These are phyloP conservation scores for Bolboschoenoplectus hybrid DNA, from an alignment of 202 grass and related monocot species.

Conservation along the genomic window DNA sequence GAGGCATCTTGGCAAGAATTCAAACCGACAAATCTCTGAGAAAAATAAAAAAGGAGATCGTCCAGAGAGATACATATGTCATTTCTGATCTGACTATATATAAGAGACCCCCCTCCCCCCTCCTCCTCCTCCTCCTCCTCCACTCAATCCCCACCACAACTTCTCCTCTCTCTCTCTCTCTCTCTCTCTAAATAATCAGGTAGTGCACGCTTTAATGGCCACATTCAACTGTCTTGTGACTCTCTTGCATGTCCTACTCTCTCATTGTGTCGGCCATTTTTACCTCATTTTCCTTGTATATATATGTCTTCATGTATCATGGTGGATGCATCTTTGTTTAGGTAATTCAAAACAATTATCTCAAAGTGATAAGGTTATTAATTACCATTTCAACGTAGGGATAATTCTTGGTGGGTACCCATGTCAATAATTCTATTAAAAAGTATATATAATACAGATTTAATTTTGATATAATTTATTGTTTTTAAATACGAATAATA, in stretches of 20 bases:
- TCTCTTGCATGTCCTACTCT: not conserved
- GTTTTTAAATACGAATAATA: not conserved
- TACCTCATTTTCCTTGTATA: not conserved
- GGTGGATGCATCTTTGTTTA: too few relatives aligned
- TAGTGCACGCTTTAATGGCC: conserved; percentile 21
- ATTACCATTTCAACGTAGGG: too few relatives aligned
- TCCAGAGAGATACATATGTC: not conserved
- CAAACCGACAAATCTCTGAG: conserved; percentile 8
- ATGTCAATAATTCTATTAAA: too few relatives aligned
- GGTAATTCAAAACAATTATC: too few relatives aligned
- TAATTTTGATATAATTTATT: too few relatives aligned
- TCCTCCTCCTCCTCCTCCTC: too few relatives aligned
- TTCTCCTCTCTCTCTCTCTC: too few relatives aligned
- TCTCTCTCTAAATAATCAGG: not conserved
- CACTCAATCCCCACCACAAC: too few relatives aligned
- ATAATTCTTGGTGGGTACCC: too few relatives aligned
- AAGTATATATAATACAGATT: too few relatives aligned
- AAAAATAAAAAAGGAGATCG: not conserved
- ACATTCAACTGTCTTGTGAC: conserved; percentile 34
- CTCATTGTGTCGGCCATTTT: conserved; percentile 21
- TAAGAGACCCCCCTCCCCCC: too few relatives aligned
- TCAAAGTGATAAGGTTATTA: not conserved
- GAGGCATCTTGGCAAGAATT: conserved; percentile 1
- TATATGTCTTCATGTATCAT: not conserved
- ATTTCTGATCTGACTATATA: conserved; percentile 20